Percentiles rank a stretch among this genome's conserved stretches.
These are phyloP conservation scores for Physcomitrium patens DNA, from an alignment of 225 moss, liverwort and hornwort genomes.

Conservation along the genomic window DNA sequence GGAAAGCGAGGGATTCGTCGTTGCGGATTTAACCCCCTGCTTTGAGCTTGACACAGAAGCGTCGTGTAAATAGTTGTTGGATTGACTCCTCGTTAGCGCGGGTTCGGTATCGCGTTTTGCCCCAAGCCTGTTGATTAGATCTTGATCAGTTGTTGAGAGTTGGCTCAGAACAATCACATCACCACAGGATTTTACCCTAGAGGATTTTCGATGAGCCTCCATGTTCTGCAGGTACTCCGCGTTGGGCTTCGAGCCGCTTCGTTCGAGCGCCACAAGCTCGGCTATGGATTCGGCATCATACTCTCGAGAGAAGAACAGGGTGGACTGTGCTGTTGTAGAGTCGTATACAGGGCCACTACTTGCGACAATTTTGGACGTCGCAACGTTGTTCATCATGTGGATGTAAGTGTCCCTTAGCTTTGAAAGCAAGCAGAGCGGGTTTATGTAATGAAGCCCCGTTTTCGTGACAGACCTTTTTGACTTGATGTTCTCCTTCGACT, in stretches of 20 bases:
- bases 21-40: slow-evolving; percentile 25
- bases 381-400: slow-evolving; percentile 50
- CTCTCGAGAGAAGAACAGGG: slow-evolving; percentile 36
- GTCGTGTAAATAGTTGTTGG: slow-evolving; percentile 14
- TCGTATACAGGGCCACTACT: slow-evolving; percentile 33
- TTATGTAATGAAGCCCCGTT: slow-evolving; percentile 21
- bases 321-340: slow-evolving; percentile 1
- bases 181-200: slow-evolving; percentile 32
- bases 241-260: slow-evolving; percentile 33
- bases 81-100: slow-evolving; percentile 15
- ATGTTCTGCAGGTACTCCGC: slow-evolving; percentile 32
- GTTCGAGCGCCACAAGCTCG: slow-evolving; percentile 42
- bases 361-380: slow-evolving; percentile 37
- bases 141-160: neutral
- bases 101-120: neutral
- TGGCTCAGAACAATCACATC: neutral
- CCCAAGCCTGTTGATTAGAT: neutral
- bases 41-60: slow-evolving; percentile 22
- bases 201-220: slow-evolving; percentile 28
- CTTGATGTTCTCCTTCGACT: slow-evolving; percentile 23
- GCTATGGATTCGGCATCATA: slow-evolving; percentile 38
- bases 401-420: slow-evolving; percentile 51
- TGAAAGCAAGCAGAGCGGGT: slow-evolving; percentile 40
- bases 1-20: slow-evolving; percentile 5
- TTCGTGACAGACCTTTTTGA: slow-evolving; percentile 8